These are phyloP conservation scores for Pichia sp. DNA, from an alignment of 1,139 yeast genomes.

Conservation along the genomic window DNA sequence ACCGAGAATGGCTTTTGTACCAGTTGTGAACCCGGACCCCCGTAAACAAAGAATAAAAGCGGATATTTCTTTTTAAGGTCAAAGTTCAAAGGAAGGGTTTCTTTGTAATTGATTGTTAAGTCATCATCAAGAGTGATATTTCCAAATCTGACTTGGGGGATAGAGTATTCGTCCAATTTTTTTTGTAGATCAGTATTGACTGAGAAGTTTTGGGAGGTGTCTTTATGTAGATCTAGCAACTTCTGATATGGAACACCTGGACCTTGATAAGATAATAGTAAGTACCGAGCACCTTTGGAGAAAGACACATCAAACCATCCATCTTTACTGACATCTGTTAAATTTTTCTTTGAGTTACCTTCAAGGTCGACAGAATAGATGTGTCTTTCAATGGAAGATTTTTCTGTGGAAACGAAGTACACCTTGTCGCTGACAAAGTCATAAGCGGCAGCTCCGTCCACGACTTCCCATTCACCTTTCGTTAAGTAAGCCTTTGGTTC, in stretches of 20 bases:
- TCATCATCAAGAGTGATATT: constrained; percentile 46
- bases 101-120: constrained; percentile 42
- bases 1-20: constrained; percentile 52
- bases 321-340: constrained; percentile 51
- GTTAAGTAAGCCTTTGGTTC: constrained; percentile 42
- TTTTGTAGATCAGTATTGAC: constrained; percentile 42
- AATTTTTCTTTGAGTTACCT: constrained; percentile 36
- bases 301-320: constrained; percentile 70
- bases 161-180: constrained; percentile 39
- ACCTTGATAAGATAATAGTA: constrained; percentile 56
- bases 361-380: constrained; percentile 43
- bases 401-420: constrained; percentile 46
- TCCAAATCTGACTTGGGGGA: constrained; percentile 47
- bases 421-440: constrained; percentile 41
- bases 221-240: constrained; percentile 48
- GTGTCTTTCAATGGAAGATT: constrained; percentile 52
- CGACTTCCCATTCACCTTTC: constrained; percentile 52
- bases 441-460: constrained; percentile 44
- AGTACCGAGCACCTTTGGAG: constrained; percentile 62
- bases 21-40: constrained; percentile 79
- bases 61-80: constrained; percentile 55
- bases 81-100: constrained; percentile 61
- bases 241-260: constrained; percentile 66
- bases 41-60: constrained; percentile 66
- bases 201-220: constrained; percentile 36